These are phyloP conservation scores for Amniculicola lignicola DNA, from an alignment of 495 filamentous ascomycete genomes.

Conservation along the genomic window DNA sequence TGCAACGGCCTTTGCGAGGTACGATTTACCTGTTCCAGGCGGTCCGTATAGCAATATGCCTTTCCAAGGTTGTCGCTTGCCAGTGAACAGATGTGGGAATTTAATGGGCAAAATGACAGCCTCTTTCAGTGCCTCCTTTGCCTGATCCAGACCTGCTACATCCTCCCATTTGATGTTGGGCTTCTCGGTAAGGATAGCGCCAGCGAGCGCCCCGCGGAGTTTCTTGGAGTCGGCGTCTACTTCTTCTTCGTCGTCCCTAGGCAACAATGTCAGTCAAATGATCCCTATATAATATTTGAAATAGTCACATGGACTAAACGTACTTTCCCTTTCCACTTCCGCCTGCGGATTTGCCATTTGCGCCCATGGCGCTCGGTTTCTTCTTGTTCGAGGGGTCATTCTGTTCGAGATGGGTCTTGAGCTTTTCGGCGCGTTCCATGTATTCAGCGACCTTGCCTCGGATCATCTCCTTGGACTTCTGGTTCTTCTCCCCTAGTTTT, in stretches of 20 bases:
- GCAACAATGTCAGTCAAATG: neutral
- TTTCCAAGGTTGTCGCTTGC: constrained; percentile 97
- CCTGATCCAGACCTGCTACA: constrained; percentile 90
- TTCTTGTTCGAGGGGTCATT: constrained; percentile 64
- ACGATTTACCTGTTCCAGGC: constrained; percentile 94
- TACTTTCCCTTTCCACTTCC: constrained; percentile 66
- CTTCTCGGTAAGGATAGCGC: constrained; percentile 90
- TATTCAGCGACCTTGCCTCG: constrained; percentile 89
- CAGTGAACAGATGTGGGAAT: constrained; percentile 95
- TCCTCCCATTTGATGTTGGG: constrained; percentile 97
- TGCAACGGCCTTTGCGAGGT: constrained; percentile 93
- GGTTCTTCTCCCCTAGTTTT: constrained; percentile 76
- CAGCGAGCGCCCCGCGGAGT: constrained; percentile 80
- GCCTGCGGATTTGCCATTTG: constrained; percentile 75
- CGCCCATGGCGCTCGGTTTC: constrained; percentile 77
- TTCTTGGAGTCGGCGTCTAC: constrained; percentile 93
- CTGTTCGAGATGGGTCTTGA: constrained; percentile 83
- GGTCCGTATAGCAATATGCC: constrained; percentile 95
- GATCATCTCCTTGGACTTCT: constrained; percentile 93
- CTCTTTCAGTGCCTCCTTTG: constrained; percentile 97
- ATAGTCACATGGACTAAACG: constrained; percentile 24
- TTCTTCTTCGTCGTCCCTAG: constrained; percentile 56
- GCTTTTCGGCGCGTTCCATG: constrained; percentile 96
- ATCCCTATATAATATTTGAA: neutral
- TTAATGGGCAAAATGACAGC: constrained; percentile 96